Evolutionary conservation across 2,329 filamentous ascomycete species (phyloP), one percentile per base, ranked within the genome.

Genomic region (Cucurbitaria berberidis): DNA sequence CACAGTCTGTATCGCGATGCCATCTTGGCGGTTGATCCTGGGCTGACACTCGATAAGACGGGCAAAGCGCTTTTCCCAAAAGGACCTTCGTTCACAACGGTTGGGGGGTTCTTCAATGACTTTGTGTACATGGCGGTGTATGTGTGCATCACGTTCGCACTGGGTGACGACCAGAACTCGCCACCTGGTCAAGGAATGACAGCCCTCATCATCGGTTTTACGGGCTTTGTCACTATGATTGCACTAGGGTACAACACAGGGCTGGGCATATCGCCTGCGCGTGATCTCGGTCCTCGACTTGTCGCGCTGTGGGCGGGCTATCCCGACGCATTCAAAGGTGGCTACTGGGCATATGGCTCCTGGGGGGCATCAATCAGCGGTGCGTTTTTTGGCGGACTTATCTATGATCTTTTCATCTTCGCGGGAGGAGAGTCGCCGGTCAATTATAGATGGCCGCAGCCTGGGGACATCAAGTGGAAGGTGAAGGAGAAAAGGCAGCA

Each of bases 201-300:
- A 68, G 87, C 75, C 1, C 65, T 66, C 5, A 65, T 68, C n/a
- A 59, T 69, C 26, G 63, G 68, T 5, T 62, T 71, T 30, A 57
- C 63, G 8, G 60, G 50, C 5, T 67, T 66, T 43, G 55, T 68
- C 22, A 61, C 67, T 24, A 66, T 62, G 58, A 57, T 70, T 2
- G 59, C 63, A 0, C 50, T 69, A 7, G 66, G 66, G 8, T 69
- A 68, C 53, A 70, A 70, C 36, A 68, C 63, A 4, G 69, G 69
- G 29, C 57, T 68, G 6, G 71, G 87, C 10, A 88, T 90, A 56
- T 90, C 89, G 61, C 74, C 89, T 36, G 88, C 87, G 19, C 82
- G 88, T 69, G 88, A 91, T 62, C 87, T 90, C 65, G 87, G 87
- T 0, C 88, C 88, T 1, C 79, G 88, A n/a, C 76, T 90, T 22